Evolutionary conservation across 306 rosid species (phyloP), one percentile per base, ranked within the genome.

Genomic region (Lupinus albus): DNA sequence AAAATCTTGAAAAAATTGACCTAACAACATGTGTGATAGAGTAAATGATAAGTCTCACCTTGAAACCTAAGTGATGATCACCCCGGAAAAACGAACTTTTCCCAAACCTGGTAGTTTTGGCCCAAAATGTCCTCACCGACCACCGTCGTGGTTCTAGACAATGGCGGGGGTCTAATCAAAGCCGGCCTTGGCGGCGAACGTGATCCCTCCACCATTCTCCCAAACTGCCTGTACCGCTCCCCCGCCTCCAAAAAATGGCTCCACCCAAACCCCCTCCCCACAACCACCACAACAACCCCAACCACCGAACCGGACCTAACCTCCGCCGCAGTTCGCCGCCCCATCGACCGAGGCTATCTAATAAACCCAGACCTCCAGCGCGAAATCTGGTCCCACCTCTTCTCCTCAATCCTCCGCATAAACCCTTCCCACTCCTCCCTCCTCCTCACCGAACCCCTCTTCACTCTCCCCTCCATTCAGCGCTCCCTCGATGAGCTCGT

Each of bases 281-380:
- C 58, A 61, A 0, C 72, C 61, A 1, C 53, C 30, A n/a, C n/a
- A n/a, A n/a, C n/a, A n/a, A n/a, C n/a, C n/a, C n/a, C n/a, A n/a
- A n/a, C 73, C 62, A 1, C 55, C 32, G 82, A 78, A 10, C 78
- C 59, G 11, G 98, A 92, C 88, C 93, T 92, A 12, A 92, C 95
- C 57, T 92, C 98, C 48, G 96, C 91, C 45, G 75, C 98, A 5
- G 89, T 89, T 33, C 96, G 96, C 42, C 95, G 96, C 10, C 98
- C 98, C 17, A 67, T 92, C 63, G 98, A 92, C 77, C 84, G 95
- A 3, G 96, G 98, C 4, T 88, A 92, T 81, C 84, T 92, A 7
- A 90, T 87, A 38, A 89, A 89, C 79, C 91, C 96, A 1, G 98
- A 92, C 10, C 96, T 92, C 20, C 91, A 92, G 53, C 91, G 98